These are phyloP conservation scores for Colletotrichum sidae DNA, from an alignment of 2,329 filamentous ascomycete genomes.

Conservation along the genomic window DNA sequence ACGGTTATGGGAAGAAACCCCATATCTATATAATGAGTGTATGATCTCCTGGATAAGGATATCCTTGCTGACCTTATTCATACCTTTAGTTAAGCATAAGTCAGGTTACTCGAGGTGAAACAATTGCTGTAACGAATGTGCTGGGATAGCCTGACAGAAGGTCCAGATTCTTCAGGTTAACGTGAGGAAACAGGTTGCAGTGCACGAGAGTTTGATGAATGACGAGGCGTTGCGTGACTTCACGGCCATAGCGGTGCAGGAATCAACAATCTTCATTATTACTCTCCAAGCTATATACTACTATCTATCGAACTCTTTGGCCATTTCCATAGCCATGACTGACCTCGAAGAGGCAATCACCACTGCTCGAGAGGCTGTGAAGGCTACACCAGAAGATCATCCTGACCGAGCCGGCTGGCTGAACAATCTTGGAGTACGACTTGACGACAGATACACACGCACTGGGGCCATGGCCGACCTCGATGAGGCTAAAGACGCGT, in stretches of 20 bases:
- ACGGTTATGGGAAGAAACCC: conserved; percentile 5
- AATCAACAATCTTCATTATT: too few relatives aligned
- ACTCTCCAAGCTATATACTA: too few relatives aligned
- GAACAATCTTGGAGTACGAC: background rate
- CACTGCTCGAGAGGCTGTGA: background rate
- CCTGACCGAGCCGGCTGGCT: background rate
- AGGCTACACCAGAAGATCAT: background rate
- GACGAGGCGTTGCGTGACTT: conserved; percentile 35
- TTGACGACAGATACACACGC: background rate
- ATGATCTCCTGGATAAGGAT: too few relatives aligned
- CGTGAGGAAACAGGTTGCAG: conserved; percentile 30
- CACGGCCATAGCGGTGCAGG: conserved; percentile 36
- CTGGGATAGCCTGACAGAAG: too few relatives aligned
- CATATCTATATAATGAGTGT: too few relatives aligned
- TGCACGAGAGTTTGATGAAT: conserved; percentile 40
- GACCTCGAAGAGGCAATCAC: background rate
- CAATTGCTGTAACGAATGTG: too few relatives aligned
- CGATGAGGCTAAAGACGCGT: background rate
- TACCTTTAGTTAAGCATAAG: too few relatives aligned
- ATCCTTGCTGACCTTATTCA: too few relatives aligned
- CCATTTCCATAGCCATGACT: background rate
- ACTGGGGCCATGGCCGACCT: background rate
- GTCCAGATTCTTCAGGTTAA: conserved; percentile 38
- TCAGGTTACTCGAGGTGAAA: too few relatives aligned
- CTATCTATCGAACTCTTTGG: too few relatives aligned